These are phyloP conservation scores for Sugiyamaella boreocaroliniensis DNA, from an alignment of 805 yeast genomes.

Conservation along the genomic window DNA sequence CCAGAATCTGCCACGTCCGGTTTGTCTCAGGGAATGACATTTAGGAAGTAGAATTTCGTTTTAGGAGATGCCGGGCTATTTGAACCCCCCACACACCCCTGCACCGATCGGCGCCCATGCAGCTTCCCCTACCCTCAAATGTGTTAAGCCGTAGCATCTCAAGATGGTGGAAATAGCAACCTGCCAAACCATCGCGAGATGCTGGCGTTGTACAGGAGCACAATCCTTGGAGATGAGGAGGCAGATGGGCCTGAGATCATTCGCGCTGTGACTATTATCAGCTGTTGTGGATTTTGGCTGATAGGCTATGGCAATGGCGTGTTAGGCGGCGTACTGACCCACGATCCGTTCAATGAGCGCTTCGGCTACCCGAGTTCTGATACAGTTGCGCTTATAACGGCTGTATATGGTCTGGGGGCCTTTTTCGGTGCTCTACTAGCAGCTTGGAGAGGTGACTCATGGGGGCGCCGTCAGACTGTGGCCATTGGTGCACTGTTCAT, in stretches of 20 bases:
- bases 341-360: constrained; percentile 28
- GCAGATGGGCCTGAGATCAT: background rate
- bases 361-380: constrained; percentile 16
- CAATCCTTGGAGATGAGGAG: background rate
- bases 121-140: background rate
- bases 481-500: constrained; percentile 43
- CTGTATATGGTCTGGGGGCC: constrained; percentile 43
- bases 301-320: constrained; percentile 76
- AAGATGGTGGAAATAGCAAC: too few relatives aligned
- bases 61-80: constrained; percentile 1
- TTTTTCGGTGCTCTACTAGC: constrained; percentile 43
- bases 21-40: constrained; percentile 20
- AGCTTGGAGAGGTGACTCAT: constrained; percentile 42
- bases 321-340: constrained; percentile 68
- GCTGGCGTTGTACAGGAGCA: background rate
- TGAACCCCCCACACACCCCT: background rate
- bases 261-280: background rate
- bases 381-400: constrained; percentile 8
- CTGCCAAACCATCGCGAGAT: background rate
- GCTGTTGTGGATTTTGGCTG: constrained; percentile 32
- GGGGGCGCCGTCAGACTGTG: constrained; percentile 44
- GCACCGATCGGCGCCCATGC: background rate
- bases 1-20: constrained; percentile 28
- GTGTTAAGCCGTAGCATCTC: too few relatives aligned
- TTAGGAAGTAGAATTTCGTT: background rate